Evolutionary conservation across 768 basidiomycete species (phyloP).

Genomic region (Russula griseocarnosa): DNA sequence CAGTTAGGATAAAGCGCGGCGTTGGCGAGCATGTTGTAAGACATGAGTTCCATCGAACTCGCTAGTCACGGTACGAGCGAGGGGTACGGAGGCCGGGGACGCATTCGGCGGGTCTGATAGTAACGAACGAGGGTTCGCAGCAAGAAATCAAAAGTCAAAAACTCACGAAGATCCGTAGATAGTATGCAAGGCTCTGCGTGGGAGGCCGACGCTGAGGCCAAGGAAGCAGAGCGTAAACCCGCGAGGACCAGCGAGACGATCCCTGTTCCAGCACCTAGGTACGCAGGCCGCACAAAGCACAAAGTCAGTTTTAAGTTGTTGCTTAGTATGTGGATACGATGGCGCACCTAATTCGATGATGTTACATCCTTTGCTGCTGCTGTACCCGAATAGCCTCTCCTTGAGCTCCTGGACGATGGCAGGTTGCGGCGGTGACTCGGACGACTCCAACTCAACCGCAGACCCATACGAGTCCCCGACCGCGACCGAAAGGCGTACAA

Average conservation of each 20-base stretch:
- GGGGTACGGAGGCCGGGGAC: too few species aligned
- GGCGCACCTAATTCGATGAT: slow-evolving; percentile 63
- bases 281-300: neutral
- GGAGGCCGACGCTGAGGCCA: slow-evolving; percentile 23
- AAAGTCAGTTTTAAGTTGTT: neutral
- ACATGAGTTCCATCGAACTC: slow-evolving; percentile 75
- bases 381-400: slow-evolving; percentile 39
- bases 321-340: neutral
- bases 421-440: neutral
- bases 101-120: neutral
- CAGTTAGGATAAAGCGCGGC: slow-evolving; percentile 34
- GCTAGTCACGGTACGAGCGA: slow-evolving; percentile 41
- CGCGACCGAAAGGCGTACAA: slow-evolving; percentile 40
- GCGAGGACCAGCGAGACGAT: slow-evolving; percentile 69
- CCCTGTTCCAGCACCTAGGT: slow-evolving; percentile 77
- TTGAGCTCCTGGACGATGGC: slow-evolving; percentile 30
- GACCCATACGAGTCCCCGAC: too few species aligned
- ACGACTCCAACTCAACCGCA: neutral
- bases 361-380: slow-evolving; percentile 35
- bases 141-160: neutral
- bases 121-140: neutral
- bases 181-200: slow-evolving; percentile 7
- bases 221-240: slow-evolving; percentile 44
- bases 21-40: slow-evolving; percentile 61
- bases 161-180: slow-evolving; percentile 30